Evolutionary conservation across 805 yeast species (phyloP).

Genomic region (Ogataea pignaliae): DNA sequence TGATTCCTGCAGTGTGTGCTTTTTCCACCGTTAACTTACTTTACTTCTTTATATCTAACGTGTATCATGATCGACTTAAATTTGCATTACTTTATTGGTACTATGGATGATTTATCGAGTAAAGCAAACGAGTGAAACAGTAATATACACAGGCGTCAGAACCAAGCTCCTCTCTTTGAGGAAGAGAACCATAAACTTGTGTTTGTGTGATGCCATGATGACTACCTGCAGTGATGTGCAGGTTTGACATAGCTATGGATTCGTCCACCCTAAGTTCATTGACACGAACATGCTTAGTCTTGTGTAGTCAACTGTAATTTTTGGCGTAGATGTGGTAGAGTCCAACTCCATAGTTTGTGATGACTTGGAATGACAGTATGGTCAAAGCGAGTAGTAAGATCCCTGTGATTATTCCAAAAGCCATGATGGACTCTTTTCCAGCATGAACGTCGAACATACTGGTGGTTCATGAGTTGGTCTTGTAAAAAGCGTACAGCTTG

Average conservation of each 20-base stretch:
- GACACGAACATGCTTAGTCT: neutral
- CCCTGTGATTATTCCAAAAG: conserved; percentile 38
- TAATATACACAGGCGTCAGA: neutral
- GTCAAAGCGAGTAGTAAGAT: conserved; percentile 29
- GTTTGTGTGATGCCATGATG: neutral
- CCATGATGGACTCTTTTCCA: conserved; percentile 36
- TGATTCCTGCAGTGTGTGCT: too few relatives aligned
- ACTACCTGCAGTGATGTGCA: neutral
- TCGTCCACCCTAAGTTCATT: neutral
- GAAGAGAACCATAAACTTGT: too few relatives aligned
- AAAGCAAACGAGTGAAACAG: too few relatives aligned
- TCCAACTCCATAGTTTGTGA: conserved; percentile 11
- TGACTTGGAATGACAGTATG: conserved; percentile 6
- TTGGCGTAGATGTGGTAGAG: conserved; percentile 7
- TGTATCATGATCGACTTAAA: too few relatives aligned
- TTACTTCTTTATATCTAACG: too few relatives aligned
- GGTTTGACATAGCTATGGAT: neutral
- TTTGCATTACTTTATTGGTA: too few relatives aligned
- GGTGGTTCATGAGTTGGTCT: conserved; percentile 33
- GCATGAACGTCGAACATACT: conserved; percentile 27
- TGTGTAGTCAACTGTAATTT: conserved; percentile 6
- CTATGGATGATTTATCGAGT: too few relatives aligned
- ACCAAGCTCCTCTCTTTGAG: conserved; percentile 5
- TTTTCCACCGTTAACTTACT: too few relatives aligned
- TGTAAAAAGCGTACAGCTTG: conserved; percentile 32